A percentile compares a stretch with the other conserved stretches of the same genome.
These are phyloP conservation scores for Auxenochlorella pyrenoidosa DNA, from an alignment of 139 green algal species.

Conservation along the genomic window DNA sequence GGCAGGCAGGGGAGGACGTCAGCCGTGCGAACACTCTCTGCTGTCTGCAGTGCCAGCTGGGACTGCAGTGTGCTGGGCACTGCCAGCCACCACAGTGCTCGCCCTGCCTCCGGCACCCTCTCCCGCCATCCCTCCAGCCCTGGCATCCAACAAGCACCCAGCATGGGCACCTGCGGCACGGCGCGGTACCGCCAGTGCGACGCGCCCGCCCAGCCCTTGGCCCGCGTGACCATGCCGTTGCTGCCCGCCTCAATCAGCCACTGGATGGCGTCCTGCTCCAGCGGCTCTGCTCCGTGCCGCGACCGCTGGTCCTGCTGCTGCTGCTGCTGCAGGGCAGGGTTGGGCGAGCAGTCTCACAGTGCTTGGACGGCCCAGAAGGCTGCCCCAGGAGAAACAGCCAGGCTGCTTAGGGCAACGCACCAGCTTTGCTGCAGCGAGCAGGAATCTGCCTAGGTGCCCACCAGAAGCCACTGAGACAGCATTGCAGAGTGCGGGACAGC, in stretches of 20 bases:
- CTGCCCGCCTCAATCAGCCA: constrained; percentile 47
- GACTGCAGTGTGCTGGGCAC: neutral
- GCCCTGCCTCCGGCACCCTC: neutral
- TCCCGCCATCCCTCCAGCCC: neutral
- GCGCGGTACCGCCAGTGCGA: constrained; percentile 72
- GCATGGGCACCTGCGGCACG: neutral
- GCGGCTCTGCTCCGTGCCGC: neutral
- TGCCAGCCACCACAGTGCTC: neutral
- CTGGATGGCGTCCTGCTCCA: constrained; percentile 49
- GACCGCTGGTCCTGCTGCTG: neutral
- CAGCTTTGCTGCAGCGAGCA: neutral
- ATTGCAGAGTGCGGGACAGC: neutral
- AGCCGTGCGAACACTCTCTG: neutral
- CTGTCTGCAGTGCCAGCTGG: neutral
- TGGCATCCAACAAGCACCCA: neutral
- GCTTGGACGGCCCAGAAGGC: no score
- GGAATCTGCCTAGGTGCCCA: neutral
- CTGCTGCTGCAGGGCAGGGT: neutral
- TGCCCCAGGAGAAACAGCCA: neutral
- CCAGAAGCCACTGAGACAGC: neutral
- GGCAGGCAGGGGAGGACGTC: neutral
- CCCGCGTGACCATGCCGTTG: constrained; percentile 15
- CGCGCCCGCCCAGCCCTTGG: constrained; percentile 65
- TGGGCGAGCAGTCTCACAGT: neutral
- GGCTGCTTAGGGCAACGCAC: neutral